Conservation (phyloP, 306 rosid species). For the Vicia faba region DNA sequence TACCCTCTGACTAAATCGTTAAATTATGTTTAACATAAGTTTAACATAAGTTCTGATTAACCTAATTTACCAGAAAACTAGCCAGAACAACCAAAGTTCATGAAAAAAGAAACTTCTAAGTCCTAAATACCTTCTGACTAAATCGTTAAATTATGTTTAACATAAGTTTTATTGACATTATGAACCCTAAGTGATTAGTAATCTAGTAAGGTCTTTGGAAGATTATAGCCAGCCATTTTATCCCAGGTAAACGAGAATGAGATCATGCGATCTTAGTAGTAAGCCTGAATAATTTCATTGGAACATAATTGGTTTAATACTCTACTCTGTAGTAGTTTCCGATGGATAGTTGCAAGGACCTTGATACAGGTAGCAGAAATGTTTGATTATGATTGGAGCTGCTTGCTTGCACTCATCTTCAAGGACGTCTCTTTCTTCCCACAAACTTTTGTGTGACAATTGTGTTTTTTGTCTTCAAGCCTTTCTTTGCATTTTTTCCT, state of each 20-base stretch:
- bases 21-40: too few species aligned
- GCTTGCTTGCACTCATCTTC: not conserved
- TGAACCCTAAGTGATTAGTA: not conserved
- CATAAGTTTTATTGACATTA: not conserved
- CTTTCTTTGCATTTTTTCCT: not conserved
- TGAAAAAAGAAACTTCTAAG: not conserved
- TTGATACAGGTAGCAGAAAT: not conserved
- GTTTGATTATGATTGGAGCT: not conserved
- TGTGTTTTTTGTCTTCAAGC: slow-evolving; percentile 5
- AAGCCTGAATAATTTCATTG: not conserved
- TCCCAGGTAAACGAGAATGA: not conserved
- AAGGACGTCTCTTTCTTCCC: not conserved
- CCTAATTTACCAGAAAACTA: not conserved
- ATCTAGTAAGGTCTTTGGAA: not conserved
- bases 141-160: not conserved
- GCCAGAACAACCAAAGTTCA: not conserved
- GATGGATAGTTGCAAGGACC: not conserved
- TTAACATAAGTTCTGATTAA: too few species aligned
- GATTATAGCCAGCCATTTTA: slow-evolving; percentile 1
- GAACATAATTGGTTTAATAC: not conserved
- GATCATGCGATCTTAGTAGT: not conserved
- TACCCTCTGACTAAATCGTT: not conserved
- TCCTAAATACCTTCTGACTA: not conserved
- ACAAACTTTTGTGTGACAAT: not conserved
- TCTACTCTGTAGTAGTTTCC: not conserved